Percentiles rank a stretch among this genome's conserved stretches.
These are phyloP conservation scores for Gardenia jasminoides DNA, from an alignment of 257 asterid genomes.

Conservation along the genomic window DNA sequence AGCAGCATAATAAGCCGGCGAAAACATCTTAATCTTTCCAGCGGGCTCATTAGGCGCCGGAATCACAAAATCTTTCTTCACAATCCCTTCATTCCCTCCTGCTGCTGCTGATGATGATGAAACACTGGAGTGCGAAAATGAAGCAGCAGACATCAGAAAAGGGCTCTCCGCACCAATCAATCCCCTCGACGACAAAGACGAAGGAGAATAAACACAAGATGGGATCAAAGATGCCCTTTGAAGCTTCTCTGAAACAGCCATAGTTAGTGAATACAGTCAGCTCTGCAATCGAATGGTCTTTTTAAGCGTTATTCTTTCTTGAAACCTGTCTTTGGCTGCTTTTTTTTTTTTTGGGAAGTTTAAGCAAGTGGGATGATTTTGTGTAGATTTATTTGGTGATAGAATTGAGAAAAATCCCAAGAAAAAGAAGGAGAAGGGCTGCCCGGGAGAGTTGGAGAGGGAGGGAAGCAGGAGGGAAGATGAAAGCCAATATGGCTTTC, in stretches of 20 bases:
- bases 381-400: neutral
- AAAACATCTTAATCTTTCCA: constrained; percentile 56
- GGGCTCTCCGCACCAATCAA: constrained; percentile 16
- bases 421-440: neutral
- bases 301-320: neutral
- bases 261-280: neutral
- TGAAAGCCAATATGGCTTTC: neutral
- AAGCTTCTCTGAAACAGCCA: constrained; percentile 27
- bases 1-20: constrained; percentile 63
- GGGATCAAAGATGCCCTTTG: constrained; percentile 28
- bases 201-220: constrained; percentile 27
- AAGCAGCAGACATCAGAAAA: neutral
- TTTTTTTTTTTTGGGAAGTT: neutral
- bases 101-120: constrained; percentile 19
- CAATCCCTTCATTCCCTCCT: constrained; percentile 11
- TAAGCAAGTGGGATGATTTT: neutral
- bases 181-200: constrained; percentile 7
- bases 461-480: neutral
- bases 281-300: no score
- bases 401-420: neutral
- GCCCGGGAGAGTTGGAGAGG: constrained; percentile 18
- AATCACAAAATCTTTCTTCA: constrained; percentile 32
- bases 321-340: neutral
- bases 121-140: neutral
- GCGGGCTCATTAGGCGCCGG: constrained; percentile 61